phyloP scores from a whole-genome alignment of 768 basidiomycete genomes.

The Kwoniella dendrophila region DNA sequence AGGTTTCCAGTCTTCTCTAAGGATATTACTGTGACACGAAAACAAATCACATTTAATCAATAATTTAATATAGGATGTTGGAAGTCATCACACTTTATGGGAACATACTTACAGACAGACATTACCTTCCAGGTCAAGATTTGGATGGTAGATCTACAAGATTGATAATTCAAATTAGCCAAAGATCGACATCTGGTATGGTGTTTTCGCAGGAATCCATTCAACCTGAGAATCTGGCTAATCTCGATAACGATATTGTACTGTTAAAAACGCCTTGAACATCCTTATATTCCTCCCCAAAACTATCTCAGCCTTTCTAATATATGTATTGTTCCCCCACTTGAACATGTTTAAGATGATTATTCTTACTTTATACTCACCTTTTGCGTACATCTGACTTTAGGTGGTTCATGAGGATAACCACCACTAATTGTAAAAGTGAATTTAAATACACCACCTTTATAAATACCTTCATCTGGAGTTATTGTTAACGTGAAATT shows the following conservation, averaged over 20 bases:
- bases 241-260: no score
- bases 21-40: slow-evolving; percentile 66
- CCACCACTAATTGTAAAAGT: slow-evolving; percentile 95
- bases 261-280: no score
- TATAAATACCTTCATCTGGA: slow-evolving; percentile 99
- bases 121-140: slow-evolving; percentile 96
- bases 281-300: background rate
- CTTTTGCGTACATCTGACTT: slow-evolving; percentile 94
- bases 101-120: slow-evolving; percentile 68
- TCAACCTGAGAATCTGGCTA: no score
- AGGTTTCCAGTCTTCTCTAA: slow-evolving; percentile 99
- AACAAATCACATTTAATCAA: background rate
- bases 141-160: slow-evolving; percentile 93
- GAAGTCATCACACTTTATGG: background rate
- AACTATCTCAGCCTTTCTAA: no score
- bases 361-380: slow-evolving; percentile 62
- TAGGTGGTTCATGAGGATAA: slow-evolving; percentile 98
- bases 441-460: slow-evolving; percentile 89
- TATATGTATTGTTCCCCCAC: no score
- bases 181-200: background rate
- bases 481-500: slow-evolving; percentile 94
- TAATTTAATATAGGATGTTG: background rate
- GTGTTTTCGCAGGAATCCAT: no score
- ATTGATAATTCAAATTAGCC: background rate
- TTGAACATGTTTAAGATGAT: no score